Evolutionary conservation across 176 grass and related monocot species (phyloP), one percentile per base, ranked within the genome.

Genomic region (Oryza meyeriana): DNA sequence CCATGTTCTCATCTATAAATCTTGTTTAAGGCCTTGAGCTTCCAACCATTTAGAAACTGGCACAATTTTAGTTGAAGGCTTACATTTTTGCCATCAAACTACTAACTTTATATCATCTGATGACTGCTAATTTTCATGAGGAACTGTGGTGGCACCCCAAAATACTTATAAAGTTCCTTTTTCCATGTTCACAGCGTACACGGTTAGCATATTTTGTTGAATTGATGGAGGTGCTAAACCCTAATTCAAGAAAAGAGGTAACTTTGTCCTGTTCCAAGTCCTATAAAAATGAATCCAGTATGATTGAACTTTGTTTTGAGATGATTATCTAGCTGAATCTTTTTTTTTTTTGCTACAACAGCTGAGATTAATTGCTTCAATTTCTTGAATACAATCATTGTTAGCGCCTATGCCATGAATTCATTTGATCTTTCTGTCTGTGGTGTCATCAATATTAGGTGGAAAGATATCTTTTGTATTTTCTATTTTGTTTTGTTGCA

Each of bases 221-320:
- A 76, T 79, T 95, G 79, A 98, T 98, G 90, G 95, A 98, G 86
- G 66, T 89, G 66, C 87, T 95, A 72, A 98, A 95, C 82, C 90
- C 87, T 30, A 92, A 65, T 86, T 70, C 80, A 58, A 91, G 79
- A 85, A 78, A 74, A 80, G 88, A 90, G 90, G 95, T 98, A 89
- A 86, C 61, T 68, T 45, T 6, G 76, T 82, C 65, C 61, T 66
- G 17, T 55, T 83, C 65, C 40, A 58, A 76, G 24, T 76, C 57
- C 33, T 80, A 41, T 44, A 75, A 64, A 64, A 64, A 47, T 86
- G 48, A 83, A 42, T 83, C 45, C 65, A 40, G 71, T 83, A 42
- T 50, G 8, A 62, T 22, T 92, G 28, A 66, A 62, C 34, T 58
- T 86, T 83, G 42, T 75, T n/a, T 16, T 64, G 66, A 66, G 22